A percentile compares a stretch with the other conserved stretches of the same genome.
These are phyloP conservation scores for Prinsepia uniflora DNA, from an alignment of 306 rosid genomes.

Conservation along the genomic window DNA sequence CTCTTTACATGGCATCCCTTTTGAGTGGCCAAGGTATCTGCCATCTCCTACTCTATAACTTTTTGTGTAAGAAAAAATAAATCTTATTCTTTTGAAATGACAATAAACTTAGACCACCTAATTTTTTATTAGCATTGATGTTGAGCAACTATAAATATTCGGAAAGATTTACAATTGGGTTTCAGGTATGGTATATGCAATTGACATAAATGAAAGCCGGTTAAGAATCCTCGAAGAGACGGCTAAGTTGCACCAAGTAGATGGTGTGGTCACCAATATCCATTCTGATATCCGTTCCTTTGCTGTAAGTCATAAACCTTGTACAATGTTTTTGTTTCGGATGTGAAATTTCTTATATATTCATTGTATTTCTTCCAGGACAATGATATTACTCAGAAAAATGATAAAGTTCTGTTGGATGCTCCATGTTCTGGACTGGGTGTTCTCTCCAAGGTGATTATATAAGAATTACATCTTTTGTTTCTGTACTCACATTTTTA, in stretches of 20 bases:
- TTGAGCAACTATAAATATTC: slow-evolving; percentile 9
- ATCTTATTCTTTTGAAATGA: not conserved
- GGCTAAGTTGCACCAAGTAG: slow-evolving; percentile 72
- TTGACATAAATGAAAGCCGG: slow-evolving; percentile 73
- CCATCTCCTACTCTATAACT: not conserved
- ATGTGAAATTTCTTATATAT: slow-evolving; percentile 13
- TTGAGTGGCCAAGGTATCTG: slow-evolving; percentile 67
- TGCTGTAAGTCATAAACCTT: slow-evolving; percentile 41
- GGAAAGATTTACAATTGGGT: slow-evolving; percentile 18
- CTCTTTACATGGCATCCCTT: slow-evolving; percentile 76
- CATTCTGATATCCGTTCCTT: slow-evolving; percentile 61
- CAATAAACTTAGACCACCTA: not conserved
- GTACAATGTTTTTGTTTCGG: slow-evolving; percentile 1
- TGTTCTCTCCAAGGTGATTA: slow-evolving; percentile 80
- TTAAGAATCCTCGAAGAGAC: slow-evolving; percentile 83
- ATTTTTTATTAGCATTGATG: not conserved
- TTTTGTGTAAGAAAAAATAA: not conserved
- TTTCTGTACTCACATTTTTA: not conserved
- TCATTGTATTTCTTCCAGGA: slow-evolving; percentile 39
- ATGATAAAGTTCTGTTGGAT: slow-evolving; percentile 78
- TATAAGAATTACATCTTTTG: slow-evolving; percentile 15
- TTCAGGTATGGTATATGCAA: slow-evolving; percentile 64
- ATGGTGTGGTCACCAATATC: slow-evolving; percentile 52
- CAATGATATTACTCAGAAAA: slow-evolving; percentile 31
- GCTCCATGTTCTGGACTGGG: slow-evolving; percentile 88